Base-by-base conservation (phyloP, 2,329 filamentous ascomycete species). In the Lasiodiplodia sp. region DNA sequence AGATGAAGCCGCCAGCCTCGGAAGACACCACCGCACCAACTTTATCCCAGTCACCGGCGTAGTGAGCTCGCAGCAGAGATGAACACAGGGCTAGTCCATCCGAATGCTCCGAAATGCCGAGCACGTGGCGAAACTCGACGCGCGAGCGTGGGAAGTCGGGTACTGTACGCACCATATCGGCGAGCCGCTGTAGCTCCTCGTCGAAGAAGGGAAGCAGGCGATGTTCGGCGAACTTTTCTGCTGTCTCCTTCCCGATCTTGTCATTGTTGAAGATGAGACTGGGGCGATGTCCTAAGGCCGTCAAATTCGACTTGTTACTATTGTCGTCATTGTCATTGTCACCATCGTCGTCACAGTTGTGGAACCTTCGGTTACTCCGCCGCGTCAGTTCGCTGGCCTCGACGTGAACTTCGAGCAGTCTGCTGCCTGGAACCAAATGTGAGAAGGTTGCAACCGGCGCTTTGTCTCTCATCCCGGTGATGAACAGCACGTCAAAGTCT, bases 391-490 rank as follows among this genome's bases (percentile, higher is more conserved):
- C 62, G 68, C 74, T 80, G 28, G 82, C 81, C 70, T 80, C 31
- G 66, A 91, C 78, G 21, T 75, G 79, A 70, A 90, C 77, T 40
- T 90, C 88, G 57, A 90, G 40, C 21, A 91, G 68, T 70, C 79
- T 85, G 69, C 79, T 84, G 1, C 81, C 75, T 60, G 87, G 82
- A 12, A 88, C 84, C 28, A 89, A 73, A 78, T 86, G 84, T n/a
- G 85, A 85, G 0, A 88, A 84, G 14, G 70, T 52, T 70, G 85
- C 79, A 12, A 90, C 81, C 0, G 88, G 88, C 5, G 87, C 84
- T 58, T 86, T 78, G 60, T 91, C 88, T 80, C 87, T 85, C 85
- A 90, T 86, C 0, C 88, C 88, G 0, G 88, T 90, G 71, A 91
- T 85, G 0, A 91, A 68, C 53, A 91, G 76, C 58, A 90, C 86